phyloP scores from a whole-genome alignment of 1,284 basidiomycete genomes.

The Papiliotrema nemorosa region DNA sequence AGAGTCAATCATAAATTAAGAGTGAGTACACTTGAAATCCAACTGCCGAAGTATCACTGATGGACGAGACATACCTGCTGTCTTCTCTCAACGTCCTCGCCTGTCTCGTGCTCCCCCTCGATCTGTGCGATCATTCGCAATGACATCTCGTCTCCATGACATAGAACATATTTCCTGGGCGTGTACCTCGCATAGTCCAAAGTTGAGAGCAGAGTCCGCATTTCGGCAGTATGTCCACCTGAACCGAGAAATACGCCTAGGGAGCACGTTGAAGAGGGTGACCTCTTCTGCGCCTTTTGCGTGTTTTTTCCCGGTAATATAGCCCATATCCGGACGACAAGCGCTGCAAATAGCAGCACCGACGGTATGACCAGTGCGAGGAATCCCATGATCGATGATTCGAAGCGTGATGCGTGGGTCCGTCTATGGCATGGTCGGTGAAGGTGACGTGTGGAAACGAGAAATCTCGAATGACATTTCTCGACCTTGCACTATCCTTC shows the following conservation, averaged over 20 bases:
- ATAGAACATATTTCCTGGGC: constrained; percentile 75
- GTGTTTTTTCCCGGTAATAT: background rate
- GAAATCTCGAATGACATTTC: too few species aligned
- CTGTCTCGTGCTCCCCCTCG: constrained; percentile 54
- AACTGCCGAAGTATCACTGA: too few species aligned
- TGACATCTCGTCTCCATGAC: constrained; percentile 69
- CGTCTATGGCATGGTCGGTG: background rate
- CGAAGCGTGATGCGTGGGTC: too few species aligned
- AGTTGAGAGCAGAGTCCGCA: constrained; percentile 68
- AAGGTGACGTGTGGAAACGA: background rate
- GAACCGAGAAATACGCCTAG: constrained; percentile 62
- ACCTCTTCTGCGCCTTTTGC: background rate
- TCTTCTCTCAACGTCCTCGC: background rate
- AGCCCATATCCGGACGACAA: background rate
- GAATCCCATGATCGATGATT: background rate
- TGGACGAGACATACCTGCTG: background rate
- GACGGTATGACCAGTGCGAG: background rate
- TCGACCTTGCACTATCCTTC: background rate
- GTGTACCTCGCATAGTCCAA: constrained; percentile 73
- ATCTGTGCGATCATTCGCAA: constrained; percentile 51
- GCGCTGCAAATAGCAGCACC: background rate
- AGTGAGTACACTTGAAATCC: background rate
- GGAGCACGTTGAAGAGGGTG: constrained; percentile 33
- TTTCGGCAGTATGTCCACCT: constrained; percentile 96
- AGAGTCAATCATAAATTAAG: background rate